phyloP scores from a whole-genome alignment of 345 rosid species.

The Excoecaria cochinchinensis region DNA sequence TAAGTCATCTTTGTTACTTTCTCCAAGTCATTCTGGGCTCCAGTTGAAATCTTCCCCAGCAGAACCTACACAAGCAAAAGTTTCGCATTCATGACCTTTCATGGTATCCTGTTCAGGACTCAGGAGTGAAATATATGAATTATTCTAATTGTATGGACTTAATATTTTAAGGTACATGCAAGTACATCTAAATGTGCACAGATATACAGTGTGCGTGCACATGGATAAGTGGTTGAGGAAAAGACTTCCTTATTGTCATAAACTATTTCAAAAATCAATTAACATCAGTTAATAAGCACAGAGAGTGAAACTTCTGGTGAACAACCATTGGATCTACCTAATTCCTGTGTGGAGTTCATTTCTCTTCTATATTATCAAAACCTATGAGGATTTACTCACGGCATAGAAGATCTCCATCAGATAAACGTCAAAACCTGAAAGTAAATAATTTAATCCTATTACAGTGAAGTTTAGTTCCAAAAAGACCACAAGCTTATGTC shows the following conservation, averaged over 20 bases:
- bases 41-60: constrained; percentile 86
- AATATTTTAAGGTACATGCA: neutral
- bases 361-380: neutral
- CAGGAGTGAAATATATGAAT: neutral
- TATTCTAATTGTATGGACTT: neutral
- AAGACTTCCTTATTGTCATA: neutral
- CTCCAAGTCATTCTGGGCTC: constrained; percentile 94
- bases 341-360: no score
- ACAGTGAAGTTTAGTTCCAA: no score
- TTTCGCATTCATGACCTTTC: neutral
- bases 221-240: neutral
- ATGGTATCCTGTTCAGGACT: neutral
- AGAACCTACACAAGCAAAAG: constrained; percentile 44
- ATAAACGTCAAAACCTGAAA: no score
- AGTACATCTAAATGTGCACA: neutral
- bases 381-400: no score
- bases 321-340: neutral
- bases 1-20: constrained; percentile 95
- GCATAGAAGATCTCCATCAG: no score
- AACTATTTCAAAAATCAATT: neutral
- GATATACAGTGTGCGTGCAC: neutral
- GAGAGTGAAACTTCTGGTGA: neutral
- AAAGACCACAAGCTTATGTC: no score
- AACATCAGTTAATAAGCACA: neutral
- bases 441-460: no score